Percentiles rank a stretch among this genome's conserved stretches.
phyloP scores from a whole-genome alignment of 2,329 filamentous ascomycete species.

The Penicillium decumbens region DNA sequence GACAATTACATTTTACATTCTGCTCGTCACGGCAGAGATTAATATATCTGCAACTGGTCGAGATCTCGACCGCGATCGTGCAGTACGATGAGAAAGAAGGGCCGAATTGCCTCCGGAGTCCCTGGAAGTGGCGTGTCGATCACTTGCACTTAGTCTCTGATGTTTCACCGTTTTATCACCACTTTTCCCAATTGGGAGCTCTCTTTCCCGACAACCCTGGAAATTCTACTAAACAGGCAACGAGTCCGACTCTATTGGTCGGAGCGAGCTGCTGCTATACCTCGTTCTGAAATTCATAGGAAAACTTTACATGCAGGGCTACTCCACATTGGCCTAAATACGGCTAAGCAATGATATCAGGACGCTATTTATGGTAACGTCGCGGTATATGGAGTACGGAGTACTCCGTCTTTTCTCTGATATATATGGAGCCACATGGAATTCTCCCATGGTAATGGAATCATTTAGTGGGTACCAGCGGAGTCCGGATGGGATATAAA shows the following conservation, averaged over 20 bases:
- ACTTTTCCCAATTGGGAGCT: not conserved
- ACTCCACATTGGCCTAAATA: not conserved
- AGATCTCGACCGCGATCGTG: not conserved
- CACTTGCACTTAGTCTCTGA: not conserved
- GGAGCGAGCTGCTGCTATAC: conserved; percentile 5
- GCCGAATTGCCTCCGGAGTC: not conserved
- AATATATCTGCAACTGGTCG: not conserved
- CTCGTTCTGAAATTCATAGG: not conserved
- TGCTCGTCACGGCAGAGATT: not conserved
- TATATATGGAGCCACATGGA: not conserved
- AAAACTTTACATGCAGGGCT: not conserved
- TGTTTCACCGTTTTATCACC: not conserved
- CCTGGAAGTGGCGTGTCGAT: not conserved
- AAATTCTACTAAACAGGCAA: not conserved
- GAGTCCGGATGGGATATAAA: conserved; percentile 2
- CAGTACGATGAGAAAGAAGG: not conserved
- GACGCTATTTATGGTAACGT: not conserved
- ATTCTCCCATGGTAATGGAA: not conserved
- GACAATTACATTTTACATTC: not conserved
- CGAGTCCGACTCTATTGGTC: conserved; percentile 3
- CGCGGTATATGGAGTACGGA: not conserved
- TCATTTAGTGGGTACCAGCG: not conserved
- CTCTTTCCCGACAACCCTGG: not conserved
- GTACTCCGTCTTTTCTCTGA: not conserved
- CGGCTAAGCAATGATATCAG: conserved; percentile 10